Conservation (phyloP, 1,284 basidiomycete species). For the Tylopilus sp. region DNA sequence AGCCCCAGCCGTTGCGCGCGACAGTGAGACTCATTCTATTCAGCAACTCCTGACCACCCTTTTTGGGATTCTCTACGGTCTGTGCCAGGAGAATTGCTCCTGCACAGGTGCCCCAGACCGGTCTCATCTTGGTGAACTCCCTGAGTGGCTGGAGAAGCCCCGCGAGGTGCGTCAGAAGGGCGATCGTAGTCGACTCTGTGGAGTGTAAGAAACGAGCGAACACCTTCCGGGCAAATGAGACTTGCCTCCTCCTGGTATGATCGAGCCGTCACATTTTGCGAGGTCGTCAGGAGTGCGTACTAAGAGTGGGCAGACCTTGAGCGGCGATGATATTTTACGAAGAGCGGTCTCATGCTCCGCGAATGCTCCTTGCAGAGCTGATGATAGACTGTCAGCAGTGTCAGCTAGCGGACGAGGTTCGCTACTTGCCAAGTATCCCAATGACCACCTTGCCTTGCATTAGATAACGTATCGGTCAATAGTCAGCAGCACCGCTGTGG, state of each 20-base stretch:
- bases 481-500: not conserved
- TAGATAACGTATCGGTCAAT: not conserved
- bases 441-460: constrained; percentile 23
- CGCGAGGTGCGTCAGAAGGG: constrained; percentile 73
- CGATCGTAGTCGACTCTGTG: constrained; percentile 89
- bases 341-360: constrained; percentile 79
- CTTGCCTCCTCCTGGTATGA: constrained; percentile 86
- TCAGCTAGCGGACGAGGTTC: not conserved
- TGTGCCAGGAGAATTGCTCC: constrained; percentile 89
- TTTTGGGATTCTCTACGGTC: constrained; percentile 72
- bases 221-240: constrained; percentile 2
- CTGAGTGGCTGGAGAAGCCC: constrained; percentile 79
- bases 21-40: constrained; percentile 80
- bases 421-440: constrained; percentile 29
- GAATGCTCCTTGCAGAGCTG: constrained; percentile 92
- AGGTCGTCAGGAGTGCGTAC: constrained; percentile 80
- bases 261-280: constrained; percentile 71
- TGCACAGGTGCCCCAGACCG: constrained; percentile 96
- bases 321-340: constrained; percentile 48
- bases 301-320: constrained; percentile 49
- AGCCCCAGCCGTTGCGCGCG: constrained; percentile 87
- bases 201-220: constrained; percentile 2
- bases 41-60: constrained; percentile 82
- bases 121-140: constrained; percentile 61
- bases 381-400: constrained; percentile 2